These are phyloP conservation scores for Fusarium sp. DNA, from an alignment of 2,329 filamentous ascomycete genomes.

Conservation along the genomic window DNA sequence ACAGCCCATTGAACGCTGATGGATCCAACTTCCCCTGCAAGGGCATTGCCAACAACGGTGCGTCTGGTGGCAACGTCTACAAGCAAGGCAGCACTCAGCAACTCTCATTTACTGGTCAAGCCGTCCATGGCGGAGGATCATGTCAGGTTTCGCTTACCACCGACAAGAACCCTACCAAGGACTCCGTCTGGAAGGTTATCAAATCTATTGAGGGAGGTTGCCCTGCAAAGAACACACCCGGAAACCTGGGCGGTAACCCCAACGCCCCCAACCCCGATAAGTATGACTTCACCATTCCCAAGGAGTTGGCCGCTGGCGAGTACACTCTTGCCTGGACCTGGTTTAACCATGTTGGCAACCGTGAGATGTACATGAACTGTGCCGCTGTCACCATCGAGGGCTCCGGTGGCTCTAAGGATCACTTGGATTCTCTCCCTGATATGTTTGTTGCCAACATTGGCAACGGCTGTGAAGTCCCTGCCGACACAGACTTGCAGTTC, in stretches of 20 bases:
- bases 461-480: slow-evolving; percentile 63
- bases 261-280: slow-evolving; percentile 59
- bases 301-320: slow-evolving; percentile 77
- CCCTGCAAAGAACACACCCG: slow-evolving; percentile 67
- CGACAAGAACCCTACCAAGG: slow-evolving; percentile 73
- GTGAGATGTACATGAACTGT: slow-evolving; percentile 99
- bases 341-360: slow-evolving; percentile 93
- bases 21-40: slow-evolving; percentile 90
- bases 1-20: slow-evolving; percentile 69
- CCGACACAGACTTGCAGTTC: slow-evolving; percentile 66
- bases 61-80: slow-evolving; percentile 69
- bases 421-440: slow-evolving; percentile 72
- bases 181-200: slow-evolving; percentile 87
- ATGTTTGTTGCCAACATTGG: slow-evolving; percentile 76
- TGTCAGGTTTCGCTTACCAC: slow-evolving; percentile 91
- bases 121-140: slow-evolving; percentile 89
- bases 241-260: slow-evolving; percentile 67
- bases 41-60: slow-evolving; percentile 57
- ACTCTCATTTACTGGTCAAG: slow-evolving; percentile 75
- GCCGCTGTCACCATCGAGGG: slow-evolving; percentile 76
- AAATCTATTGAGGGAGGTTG: slow-evolving; percentile 89
- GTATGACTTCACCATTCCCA: slow-evolving; percentile 79
- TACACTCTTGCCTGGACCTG: slow-evolving; percentile 92
- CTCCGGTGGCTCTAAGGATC: slow-evolving; percentile 58
- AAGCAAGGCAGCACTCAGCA: slow-evolving; percentile 54